Evolutionary conservation across 805 yeast species (phyloP), one percentile per base, ranked within the genome.

Genomic region (Soucietia sequanensis): DNA sequence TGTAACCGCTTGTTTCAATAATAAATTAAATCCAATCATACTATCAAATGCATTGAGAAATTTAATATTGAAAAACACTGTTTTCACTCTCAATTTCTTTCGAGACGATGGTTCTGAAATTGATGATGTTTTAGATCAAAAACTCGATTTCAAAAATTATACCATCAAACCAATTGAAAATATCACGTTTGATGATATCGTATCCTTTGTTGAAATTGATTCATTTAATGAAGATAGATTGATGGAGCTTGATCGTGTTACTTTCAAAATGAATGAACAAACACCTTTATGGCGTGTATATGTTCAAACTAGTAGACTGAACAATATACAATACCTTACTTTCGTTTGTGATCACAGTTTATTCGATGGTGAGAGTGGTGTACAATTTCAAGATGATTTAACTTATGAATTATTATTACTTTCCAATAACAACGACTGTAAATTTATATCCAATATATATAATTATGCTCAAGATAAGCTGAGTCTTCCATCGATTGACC

Each of bases 351-450:
- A 62, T 17, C 69, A 56, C 36, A 18, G 52, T 3, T 37, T 59
- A 8, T 52, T 56, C 27, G 70, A 65, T 42, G 72, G 70, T 3
- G 48, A 48, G 11, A 48, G 64, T 11, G 65, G 61, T 2, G 37
- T 38, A 12, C 44, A 42, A 28, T 59, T 65, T 40, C 65, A 60
- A 27, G 37, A 44, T 13, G 50, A 54, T 17, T 47, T 62, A 18
- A 29, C n/a, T 10, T 28, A 38, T 14, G 48, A 46, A 24, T 48
- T 46, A 34, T 42, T 14, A 18, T 20, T 34, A 22, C 39, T 33
- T 37, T 39, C 11, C 27, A 39, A 26, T 9, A 38, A 13, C 16
- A 30, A 27, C 27, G 27, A 24, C 5, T 17, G 27, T 14, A 20
- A 14, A 2, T 12, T 17, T 20, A 14, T 26, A 5, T 33, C 36